phyloP scores from a whole-genome alignment of 306 rosid species.

The Ziziphus jujuba region DNA sequence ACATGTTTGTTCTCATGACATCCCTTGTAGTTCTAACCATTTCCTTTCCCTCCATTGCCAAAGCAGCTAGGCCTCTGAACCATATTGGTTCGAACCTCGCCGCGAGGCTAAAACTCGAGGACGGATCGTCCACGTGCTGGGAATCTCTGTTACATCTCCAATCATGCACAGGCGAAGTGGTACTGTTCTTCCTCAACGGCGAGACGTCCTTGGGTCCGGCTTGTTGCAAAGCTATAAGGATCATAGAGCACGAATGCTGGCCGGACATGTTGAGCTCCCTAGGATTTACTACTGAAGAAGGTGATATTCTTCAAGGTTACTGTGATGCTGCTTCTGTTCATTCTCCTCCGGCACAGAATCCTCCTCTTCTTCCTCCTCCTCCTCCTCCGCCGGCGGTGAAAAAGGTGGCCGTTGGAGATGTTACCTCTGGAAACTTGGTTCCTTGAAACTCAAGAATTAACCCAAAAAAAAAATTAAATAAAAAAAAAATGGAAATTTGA shows the following conservation, averaged over 20 bases:
- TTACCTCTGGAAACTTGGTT: not conserved
- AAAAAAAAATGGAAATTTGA: too few species aligned
- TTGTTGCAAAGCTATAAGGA: slow-evolving; percentile 54
- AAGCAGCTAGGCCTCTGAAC: slow-evolving; percentile 15
- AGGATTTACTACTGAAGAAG: slow-evolving; percentile 60
- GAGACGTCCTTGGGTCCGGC: slow-evolving; percentile 49
- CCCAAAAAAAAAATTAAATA: too few species aligned
- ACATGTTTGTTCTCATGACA: too few species aligned
- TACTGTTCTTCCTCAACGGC: slow-evolving; percentile 57
- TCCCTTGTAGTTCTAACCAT: slow-evolving; percentile 6
- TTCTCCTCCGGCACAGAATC: slow-evolving; percentile 9
- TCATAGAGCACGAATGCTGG: slow-evolving; percentile 65
- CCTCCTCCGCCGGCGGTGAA: slow-evolving; percentile 10
- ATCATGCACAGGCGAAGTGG: slow-evolving; percentile 57
- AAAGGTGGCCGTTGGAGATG: not conserved
- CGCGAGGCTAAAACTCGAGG: slow-evolving; percentile 45
- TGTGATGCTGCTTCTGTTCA: slow-evolving; percentile 37
- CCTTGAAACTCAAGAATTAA: not conserved
- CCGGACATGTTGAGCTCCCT: slow-evolving; percentile 52
- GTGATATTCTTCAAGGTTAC: slow-evolving; percentile 48
- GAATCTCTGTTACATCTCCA: slow-evolving; percentile 53
- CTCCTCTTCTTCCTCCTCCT: slow-evolving; percentile 12
- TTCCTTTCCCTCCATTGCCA: slow-evolving; percentile 6
- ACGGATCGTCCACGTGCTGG: slow-evolving; percentile 52
- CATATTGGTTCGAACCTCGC: slow-evolving; percentile 5